Conservation (phyloP, 257 asterid genomes). For the Lycium barbarum region DNA sequence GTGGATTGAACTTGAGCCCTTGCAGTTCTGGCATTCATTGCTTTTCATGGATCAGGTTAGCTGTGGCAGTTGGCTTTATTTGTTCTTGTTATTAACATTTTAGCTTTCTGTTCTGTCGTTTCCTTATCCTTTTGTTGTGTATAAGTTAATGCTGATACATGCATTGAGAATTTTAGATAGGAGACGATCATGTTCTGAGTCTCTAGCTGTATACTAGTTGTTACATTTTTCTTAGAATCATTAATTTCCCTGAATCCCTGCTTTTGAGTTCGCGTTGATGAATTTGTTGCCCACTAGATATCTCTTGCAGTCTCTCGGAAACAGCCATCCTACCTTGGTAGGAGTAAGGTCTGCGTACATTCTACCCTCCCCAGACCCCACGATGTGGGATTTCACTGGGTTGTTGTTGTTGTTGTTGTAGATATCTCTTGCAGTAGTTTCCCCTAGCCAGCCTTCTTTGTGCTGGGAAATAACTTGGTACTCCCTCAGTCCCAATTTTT, state of each 20-base stretch:
- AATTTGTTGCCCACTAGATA: not conserved
- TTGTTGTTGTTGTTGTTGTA: no score
- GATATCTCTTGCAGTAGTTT: not conserved
- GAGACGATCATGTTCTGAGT: not conserved
- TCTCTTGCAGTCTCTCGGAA: not conserved
- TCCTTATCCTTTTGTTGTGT: slow-evolving; percentile 25
- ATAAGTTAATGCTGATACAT: not conserved
- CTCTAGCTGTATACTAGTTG: slow-evolving; percentile 24
- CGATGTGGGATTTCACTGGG: no score
- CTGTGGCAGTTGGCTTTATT: slow-evolving; percentile 14
- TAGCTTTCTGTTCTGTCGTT: not conserved
- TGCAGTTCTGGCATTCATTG: slow-evolving; percentile 92
- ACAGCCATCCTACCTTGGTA: no score
- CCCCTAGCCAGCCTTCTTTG: slow-evolving; percentile 3
- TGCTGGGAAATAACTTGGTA: not conserved
- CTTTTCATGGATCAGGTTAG: slow-evolving; percentile 99
- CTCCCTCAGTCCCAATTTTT: no score
- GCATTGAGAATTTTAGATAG: not conserved
- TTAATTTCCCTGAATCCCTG: slow-evolving; percentile 17
- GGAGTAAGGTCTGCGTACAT: no score
- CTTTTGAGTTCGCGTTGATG: not conserved
- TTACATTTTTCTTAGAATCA: not conserved
- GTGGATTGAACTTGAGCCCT: slow-evolving; percentile 95
- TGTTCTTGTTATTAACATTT: not conserved
- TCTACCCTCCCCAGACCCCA: no score